Conservation (phyloP, 2,329 filamentous ascomycete genomes). For the Beauveria sp. region DNA sequence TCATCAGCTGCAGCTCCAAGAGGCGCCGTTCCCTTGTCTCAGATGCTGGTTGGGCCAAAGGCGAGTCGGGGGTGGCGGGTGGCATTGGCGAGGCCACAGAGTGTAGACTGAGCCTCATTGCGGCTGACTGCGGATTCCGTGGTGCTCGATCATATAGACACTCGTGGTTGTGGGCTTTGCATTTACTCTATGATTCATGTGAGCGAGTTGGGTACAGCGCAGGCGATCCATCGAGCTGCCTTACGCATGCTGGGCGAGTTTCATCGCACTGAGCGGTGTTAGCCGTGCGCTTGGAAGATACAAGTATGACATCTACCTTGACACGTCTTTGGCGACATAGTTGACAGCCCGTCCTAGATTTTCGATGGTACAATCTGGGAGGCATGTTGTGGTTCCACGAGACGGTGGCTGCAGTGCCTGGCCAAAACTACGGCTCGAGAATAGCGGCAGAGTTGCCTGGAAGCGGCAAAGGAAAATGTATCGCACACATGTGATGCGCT, state of each 20-base stretch:
- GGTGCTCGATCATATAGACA: constrained; percentile 16
- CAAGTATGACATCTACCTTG: constrained; percentile 14
- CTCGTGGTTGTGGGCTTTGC: constrained; percentile 15
- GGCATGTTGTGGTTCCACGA: constrained; percentile 13
- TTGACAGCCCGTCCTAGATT: constrained; percentile 24
- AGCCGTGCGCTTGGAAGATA: neutral
- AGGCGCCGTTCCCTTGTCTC: constrained; percentile 15
- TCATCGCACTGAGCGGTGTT: constrained; percentile 16
- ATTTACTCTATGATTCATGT: constrained; percentile 14
- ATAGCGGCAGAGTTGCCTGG: neutral
- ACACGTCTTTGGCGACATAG: constrained; percentile 20
- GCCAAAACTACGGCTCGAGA: neutral
- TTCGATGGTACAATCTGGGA: constrained; percentile 20
- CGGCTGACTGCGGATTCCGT: neutral
- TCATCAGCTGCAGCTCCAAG: constrained; percentile 19
- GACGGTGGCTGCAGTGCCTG: neutral
- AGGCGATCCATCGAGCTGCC: neutral
- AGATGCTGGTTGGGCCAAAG: neutral
- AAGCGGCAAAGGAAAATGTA: neutral
- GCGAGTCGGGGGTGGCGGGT: neutral
- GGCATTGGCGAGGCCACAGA: neutral
- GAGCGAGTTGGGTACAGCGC: neutral
- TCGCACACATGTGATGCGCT: neutral
- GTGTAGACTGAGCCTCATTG: neutral
- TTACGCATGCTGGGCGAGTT: constrained; percentile 17